Evolutionary conservation across 1,284 basidiomycete species (phyloP).

Genomic region (Volvariella surrecta): DNA sequence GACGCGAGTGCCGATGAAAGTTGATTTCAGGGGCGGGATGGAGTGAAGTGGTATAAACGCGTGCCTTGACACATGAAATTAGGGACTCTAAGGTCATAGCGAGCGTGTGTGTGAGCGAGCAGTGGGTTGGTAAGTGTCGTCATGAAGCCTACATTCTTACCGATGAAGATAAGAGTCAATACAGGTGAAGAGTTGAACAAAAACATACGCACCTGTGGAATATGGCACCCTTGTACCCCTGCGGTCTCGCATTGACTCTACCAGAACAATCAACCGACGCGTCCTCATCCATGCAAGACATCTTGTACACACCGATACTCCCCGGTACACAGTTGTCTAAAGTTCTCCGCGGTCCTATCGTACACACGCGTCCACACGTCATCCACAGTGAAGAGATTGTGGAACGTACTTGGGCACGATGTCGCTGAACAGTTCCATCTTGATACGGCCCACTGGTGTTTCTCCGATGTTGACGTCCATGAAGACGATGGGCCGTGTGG

Average conservation of each 20-base stretch:
- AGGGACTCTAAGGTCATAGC: slow-evolving; percentile 39
- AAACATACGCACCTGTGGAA: slow-evolving; percentile 74
- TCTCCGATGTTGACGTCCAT: slow-evolving; percentile 97
- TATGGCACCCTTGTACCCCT: slow-evolving; percentile 82
- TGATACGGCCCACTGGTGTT: slow-evolving; percentile 87
- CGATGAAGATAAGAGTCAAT: slow-evolving; percentile 10
- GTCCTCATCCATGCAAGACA: neutral
- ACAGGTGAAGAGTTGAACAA: slow-evolving; percentile 9
- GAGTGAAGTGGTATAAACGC: slow-evolving; percentile 8
- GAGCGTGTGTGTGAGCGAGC: too few relatives aligned
- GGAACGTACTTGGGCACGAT: slow-evolving; percentile 74
- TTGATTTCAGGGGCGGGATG: slow-evolving; percentile 5
- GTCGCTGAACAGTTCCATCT: slow-evolving; percentile 93
- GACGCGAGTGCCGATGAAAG: too few relatives aligned
- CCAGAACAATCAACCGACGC: neutral
- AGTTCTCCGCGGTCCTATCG: slow-evolving; percentile 90
- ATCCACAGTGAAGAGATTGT: neutral
- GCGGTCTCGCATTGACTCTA: slow-evolving; percentile 79
- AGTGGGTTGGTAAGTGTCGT: neutral
- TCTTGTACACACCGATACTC: slow-evolving; percentile 64
- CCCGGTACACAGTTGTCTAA: slow-evolving; percentile 93
- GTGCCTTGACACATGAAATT: slow-evolving; percentile 85
- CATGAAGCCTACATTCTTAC: slow-evolving; percentile 57
- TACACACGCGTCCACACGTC: neutral
- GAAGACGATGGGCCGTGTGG: slow-evolving; percentile 80